phyloP scores from a whole-genome alignment of 495 filamentous ascomycete species.

The Parmelia sp. region DNA sequence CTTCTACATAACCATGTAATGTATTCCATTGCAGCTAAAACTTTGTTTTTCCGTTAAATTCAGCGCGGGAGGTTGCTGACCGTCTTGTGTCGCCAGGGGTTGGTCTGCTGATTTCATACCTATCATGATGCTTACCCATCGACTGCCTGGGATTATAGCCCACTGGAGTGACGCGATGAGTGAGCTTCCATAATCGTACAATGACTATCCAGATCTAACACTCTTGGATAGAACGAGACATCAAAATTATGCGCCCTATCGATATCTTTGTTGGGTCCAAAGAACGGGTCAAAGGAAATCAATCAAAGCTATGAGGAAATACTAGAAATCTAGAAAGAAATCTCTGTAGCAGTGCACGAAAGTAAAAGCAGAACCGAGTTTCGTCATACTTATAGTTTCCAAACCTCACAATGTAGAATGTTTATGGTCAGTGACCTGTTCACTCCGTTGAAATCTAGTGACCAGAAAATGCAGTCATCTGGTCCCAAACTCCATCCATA shows the following conservation, averaged over 20 bases:
- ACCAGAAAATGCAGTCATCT: background rate
- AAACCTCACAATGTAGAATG: background rate
- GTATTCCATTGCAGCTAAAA: background rate
- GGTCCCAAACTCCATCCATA: background rate
- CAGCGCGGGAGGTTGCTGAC: background rate
- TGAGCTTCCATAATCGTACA: slow-evolving; percentile 18
- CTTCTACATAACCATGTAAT: slow-evolving; percentile 49
- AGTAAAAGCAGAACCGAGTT: background rate
- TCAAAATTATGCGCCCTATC: slow-evolving; percentile 10
- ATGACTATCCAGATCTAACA: background rate
- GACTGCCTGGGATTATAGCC: slow-evolving; percentile 38
- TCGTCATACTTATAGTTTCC: background rate
- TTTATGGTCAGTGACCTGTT: background rate
- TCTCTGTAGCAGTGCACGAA: too few relatives aligned
- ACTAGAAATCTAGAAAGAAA: too few relatives aligned
- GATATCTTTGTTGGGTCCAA: slow-evolving; percentile 6
- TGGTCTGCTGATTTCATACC: slow-evolving; percentile 37
- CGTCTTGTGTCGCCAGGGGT: slow-evolving; percentile 22
- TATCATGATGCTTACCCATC: slow-evolving; percentile 33
- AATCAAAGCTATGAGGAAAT: slow-evolving; percentile 1
- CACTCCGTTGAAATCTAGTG: background rate
- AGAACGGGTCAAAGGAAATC: background rate
- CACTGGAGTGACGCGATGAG: slow-evolving; percentile 42
- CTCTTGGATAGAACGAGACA: slow-evolving; percentile 2
- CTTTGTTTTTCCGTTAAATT: background rate